These are phyloP conservation scores for Serendipita sp. DNA, from an alignment of 768 basidiomycete species.

Conservation along the genomic window DNA sequence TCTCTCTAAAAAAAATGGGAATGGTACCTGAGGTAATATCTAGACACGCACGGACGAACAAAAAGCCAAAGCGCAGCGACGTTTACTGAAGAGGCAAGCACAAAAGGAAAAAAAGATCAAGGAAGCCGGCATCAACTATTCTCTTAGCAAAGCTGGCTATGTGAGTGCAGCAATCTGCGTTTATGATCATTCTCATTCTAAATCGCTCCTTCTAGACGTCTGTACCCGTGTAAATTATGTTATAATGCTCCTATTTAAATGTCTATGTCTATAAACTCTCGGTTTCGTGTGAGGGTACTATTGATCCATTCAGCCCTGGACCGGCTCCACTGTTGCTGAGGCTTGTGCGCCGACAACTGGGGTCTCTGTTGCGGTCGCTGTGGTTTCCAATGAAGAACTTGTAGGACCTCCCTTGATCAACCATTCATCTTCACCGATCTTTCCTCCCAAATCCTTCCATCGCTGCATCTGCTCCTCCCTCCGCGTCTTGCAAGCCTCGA, in stretches of 20 bases:
- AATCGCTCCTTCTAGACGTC: neutral
- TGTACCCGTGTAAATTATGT: neutral
- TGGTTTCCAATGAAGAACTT: neutral
- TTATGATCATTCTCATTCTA: neutral
- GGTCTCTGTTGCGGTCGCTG: neutral
- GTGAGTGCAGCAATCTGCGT: constrained; percentile 30
- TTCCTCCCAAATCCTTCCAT: constrained; percentile 55
- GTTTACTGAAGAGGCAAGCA: constrained; percentile 61
- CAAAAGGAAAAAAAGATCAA: constrained; percentile 63
- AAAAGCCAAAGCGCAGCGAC: constrained; percentile 42
- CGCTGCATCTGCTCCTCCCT: constrained; percentile 32
- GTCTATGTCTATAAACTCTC: neutral
- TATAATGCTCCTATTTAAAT: neutral
- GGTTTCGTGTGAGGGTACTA: neutral
- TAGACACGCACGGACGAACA: constrained; percentile 62
- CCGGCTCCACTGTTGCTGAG: neutral
- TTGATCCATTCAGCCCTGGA: neutral
- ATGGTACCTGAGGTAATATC: neutral
- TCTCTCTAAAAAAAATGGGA: neutral
- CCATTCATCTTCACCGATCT: constrained; percentile 61
- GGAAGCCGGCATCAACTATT: constrained; percentile 72
- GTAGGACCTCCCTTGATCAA: constrained; percentile 38
- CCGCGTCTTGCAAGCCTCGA: constrained; percentile 36
- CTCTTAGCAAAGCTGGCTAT: constrained; percentile 67
- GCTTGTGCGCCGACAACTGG: neutral